Conservation (phyloP, 371 early-diverging fungal genomes). For the Dichotomocladium elegans region DNA sequence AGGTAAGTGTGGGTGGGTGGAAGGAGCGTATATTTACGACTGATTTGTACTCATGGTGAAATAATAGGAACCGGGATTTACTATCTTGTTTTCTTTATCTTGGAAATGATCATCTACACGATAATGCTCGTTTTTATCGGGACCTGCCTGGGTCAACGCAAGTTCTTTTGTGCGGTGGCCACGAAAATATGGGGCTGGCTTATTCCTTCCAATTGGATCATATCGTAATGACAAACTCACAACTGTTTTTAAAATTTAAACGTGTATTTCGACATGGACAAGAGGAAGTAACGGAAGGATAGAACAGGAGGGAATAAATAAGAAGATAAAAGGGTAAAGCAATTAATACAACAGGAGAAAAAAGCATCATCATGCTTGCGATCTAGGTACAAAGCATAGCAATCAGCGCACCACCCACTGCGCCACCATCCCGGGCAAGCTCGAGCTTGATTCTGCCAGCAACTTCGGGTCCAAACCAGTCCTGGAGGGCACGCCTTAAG, state of each 20-base stretch:
- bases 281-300: too few species aligned
- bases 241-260: too few species aligned
- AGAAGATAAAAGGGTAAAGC: background rate
- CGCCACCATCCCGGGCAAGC: conserved; percentile 43
- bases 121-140: conserved; percentile 34
- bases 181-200: conserved; percentile 39
- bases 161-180: conserved; percentile 31
- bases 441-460: conserved; percentile 27
- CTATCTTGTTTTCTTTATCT: conserved; percentile 27
- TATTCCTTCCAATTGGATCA: too few species aligned
- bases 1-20: conserved; percentile 4
- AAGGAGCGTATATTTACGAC: background rate
- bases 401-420: conserved; percentile 42
- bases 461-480: conserved; percentile 30
- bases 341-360: too few species aligned
- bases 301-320: too few species aligned
- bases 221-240: too few species aligned
- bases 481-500: conserved; percentile 21
- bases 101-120: conserved; percentile 36
- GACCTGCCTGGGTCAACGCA: conserved; percentile 30
- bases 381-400: conserved; percentile 30
- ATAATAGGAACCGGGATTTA: conserved; percentile 25
- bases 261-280: too few species aligned
- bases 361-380: background rate
- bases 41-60: background rate